These are phyloP conservation scores for Boletus tylopilopsis DNA, from an alignment of 768 basidiomycete genomes.

Conservation along the genomic window DNA sequence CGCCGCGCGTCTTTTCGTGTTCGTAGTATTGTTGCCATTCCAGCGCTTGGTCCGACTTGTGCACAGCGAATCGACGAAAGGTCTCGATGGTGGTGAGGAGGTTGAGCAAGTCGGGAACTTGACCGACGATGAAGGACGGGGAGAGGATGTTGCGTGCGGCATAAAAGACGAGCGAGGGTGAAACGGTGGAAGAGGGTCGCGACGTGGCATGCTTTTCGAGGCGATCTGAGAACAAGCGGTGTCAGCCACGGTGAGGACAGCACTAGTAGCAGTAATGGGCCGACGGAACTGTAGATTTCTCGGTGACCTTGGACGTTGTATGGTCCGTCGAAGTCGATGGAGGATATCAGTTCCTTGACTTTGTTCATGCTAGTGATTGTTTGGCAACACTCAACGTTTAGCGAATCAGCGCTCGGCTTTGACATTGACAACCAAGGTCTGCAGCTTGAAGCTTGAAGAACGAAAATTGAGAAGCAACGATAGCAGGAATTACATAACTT, in stretches of 20 bases:
- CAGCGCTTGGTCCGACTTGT: constrained; percentile 19
- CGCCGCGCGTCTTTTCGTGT: constrained; percentile 1
- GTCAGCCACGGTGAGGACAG: too few relatives aligned
- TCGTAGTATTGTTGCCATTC: constrained; percentile 26
- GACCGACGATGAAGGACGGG: constrained; percentile 28
- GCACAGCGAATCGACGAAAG: constrained; percentile 16
- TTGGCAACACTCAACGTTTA: too few relatives aligned
- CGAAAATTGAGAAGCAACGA: too few relatives aligned
- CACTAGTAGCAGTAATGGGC: background rate
- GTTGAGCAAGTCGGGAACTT: constrained; percentile 29
- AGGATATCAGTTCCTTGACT: constrained; percentile 10
- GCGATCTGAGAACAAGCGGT: constrained; percentile 5
- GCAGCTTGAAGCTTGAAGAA: too few relatives aligned
- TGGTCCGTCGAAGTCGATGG: constrained; percentile 15
- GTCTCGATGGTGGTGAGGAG: constrained; percentile 21
- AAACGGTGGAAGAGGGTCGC: background rate
- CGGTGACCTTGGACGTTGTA: constrained; percentile 12
- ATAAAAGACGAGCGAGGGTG: constrained; percentile 25
- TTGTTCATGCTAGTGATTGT: background rate
- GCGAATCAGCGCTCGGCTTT: too few relatives aligned
- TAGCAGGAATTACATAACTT: too few relatives aligned
- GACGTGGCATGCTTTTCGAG: background rate
- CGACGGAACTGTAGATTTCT: constrained; percentile 16
- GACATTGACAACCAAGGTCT: too few relatives aligned
- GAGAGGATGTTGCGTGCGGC: constrained; percentile 27